A percentile compares a stretch with the other conserved stretches of the same genome.
Conservation (phyloP, 139 green algal genomes). For the Chlorella sp. region DNA sequence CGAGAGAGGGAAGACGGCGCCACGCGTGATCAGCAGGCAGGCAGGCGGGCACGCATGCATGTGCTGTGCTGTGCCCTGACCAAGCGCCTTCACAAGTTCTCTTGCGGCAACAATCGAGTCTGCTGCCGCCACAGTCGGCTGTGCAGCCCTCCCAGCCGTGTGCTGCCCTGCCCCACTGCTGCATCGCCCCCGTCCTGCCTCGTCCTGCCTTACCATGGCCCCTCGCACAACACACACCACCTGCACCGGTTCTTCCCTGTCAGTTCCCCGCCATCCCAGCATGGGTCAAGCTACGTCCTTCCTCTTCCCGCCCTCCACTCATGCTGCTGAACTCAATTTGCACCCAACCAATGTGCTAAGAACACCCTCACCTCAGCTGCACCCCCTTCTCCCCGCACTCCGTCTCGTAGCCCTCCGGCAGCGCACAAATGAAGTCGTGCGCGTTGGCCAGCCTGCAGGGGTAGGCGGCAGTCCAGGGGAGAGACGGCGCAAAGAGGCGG, state of each 20-base stretch:
- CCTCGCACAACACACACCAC: too few species aligned
- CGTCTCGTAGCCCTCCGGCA: constrained; percentile 88
- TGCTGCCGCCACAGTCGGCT: too few species aligned
- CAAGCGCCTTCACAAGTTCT: not conserved
- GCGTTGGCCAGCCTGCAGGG: constrained; percentile 75
- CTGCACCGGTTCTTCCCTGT: too few species aligned
- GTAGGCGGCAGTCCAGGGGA: not conserved
- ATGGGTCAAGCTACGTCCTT: too few species aligned
- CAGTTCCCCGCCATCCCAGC: too few species aligned
- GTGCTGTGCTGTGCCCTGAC: not conserved
- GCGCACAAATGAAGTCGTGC: constrained; percentile 80
- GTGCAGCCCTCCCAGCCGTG: too few species aligned
- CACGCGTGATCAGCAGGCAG: not conserved
- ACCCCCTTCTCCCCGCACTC: constrained; percentile 85
- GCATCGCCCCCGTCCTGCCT: too few species aligned
- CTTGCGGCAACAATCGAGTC: too few species aligned
- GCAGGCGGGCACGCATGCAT: not conserved
- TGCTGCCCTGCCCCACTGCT: too few species aligned
- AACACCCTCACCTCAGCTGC: constrained; percentile 63
- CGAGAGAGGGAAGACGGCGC: not conserved
- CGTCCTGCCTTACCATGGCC: not conserved
- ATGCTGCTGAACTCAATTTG: too few species aligned
- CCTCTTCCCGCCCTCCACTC: too few species aligned
- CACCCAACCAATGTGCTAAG: too few species aligned
- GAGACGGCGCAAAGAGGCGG: not conserved